Evolutionary conservation across 305 asterid species (phyloP).

Genomic region (Rubia tinctorum): DNA sequence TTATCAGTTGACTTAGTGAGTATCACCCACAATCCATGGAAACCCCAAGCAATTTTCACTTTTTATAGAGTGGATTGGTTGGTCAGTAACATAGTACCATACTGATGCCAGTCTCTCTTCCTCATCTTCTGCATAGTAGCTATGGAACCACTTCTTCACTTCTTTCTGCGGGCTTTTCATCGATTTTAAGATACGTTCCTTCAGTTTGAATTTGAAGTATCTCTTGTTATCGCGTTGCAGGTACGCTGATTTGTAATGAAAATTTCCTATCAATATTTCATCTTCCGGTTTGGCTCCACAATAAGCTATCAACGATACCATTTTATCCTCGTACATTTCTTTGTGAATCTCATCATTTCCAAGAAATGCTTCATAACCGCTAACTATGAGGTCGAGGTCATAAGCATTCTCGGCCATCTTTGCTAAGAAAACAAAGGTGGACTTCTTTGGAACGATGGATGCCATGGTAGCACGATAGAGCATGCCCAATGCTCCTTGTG

Average conservation of each 20-base stretch:
- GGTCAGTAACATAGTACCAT: constrained; percentile 81
- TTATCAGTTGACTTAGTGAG: constrained; percentile 36
- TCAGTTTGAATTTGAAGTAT: constrained; percentile 72
- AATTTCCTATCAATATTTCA: constrained; percentile 78
- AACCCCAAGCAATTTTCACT: constrained; percentile 73
- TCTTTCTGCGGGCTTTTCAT: constrained; percentile 70
- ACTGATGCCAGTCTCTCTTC: constrained; percentile 67
- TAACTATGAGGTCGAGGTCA: constrained; percentile 60
- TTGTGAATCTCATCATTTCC: constrained; percentile 58
- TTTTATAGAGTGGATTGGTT: constrained; percentile 36
- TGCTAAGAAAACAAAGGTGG: constrained; percentile 23
- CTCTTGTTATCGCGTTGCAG: constrained; percentile 79
- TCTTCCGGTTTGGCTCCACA: constrained; percentile 71
- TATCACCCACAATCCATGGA: constrained; percentile 81
- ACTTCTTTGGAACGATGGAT: constrained; percentile 26
- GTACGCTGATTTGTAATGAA: constrained; percentile 52
- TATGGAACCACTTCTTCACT: constrained; percentile 60
- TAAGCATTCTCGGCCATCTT: constrained; percentile 38
- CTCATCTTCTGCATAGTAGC: constrained; percentile 31
- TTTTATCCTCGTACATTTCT: constrained; percentile 55
- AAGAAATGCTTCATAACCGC: constrained; percentile 50
- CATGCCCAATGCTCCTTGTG: constrained; percentile 66
- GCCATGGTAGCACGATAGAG: constrained; percentile 65
- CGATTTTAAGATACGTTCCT: constrained; percentile 68
- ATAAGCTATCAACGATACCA: constrained; percentile 45